Evolutionary conservation across 1,284 basidiomycete species (phyloP).

Genomic region (Xerocomus cyaneibrunnescens): DNA sequence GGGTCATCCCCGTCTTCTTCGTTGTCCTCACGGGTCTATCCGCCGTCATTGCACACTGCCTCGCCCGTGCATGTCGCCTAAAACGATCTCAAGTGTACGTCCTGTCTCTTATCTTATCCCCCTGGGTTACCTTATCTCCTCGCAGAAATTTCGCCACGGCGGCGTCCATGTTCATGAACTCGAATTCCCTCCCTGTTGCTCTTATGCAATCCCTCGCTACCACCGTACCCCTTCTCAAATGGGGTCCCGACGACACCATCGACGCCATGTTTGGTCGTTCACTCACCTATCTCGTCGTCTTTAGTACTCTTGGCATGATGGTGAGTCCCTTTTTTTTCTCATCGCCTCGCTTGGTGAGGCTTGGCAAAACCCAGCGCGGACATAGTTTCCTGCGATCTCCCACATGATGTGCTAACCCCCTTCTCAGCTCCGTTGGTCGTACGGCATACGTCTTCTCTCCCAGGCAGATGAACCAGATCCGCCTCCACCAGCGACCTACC

Average conservation of each 20-base stretch:
- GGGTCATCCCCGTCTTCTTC: constrained; percentile 89
- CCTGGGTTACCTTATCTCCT: background rate
- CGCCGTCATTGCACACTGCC: constrained; percentile 49
- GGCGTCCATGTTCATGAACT: constrained; percentile 88
- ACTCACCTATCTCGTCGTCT: constrained; percentile 89
- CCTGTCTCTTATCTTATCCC: background rate
- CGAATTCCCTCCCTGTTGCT: constrained; percentile 92
- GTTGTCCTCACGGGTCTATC: constrained; percentile 68
- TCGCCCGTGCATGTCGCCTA: constrained; percentile 53
- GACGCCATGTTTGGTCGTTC: constrained; percentile 91
- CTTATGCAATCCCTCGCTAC: constrained; percentile 88
- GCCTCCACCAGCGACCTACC: constrained; percentile 2
- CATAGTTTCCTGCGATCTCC: too few species aligned
- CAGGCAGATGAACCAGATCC: constrained; percentile 58
- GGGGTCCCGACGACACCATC: constrained; percentile 79
- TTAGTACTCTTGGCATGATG: constrained; percentile 93
- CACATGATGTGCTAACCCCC: too few species aligned
- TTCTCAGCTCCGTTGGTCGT: constrained; percentile 82
- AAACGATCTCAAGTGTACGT: constrained; percentile 62
- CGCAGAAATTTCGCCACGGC: constrained; percentile 80
- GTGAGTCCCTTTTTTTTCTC: constrained; percentile 37
- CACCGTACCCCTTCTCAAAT: constrained; percentile 82
- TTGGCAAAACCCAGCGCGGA: too few species aligned
- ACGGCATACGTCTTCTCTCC: constrained; percentile 77
- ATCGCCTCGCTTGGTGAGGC: background rate